Evolutionary conservation across 176 grass and related monocot genomes (phyloP).

Genomic region (Tuctoria greenei): DNA sequence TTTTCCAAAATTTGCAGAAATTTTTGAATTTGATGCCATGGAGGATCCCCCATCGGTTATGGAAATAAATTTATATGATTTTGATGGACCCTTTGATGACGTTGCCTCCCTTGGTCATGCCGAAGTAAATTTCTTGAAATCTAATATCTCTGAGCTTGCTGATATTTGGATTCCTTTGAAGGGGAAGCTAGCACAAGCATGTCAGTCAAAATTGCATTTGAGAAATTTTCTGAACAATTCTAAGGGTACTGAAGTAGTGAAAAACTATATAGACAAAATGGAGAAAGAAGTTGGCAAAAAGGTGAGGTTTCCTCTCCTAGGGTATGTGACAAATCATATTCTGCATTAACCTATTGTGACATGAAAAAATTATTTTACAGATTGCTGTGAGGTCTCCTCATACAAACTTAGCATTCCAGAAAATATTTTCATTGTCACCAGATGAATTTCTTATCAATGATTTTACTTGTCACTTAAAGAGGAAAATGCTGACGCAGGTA

Average conservation of each 20-base stretch:
- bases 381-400: conserved; percentile 89
- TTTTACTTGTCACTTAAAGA: conserved; percentile 97
- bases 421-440: conserved; percentile 77
- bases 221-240: conserved; percentile 86
- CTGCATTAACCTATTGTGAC: conserved; percentile 13
- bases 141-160: conserved; percentile 65
- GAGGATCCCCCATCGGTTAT: conserved; percentile 84
- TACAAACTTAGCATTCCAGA: conserved; percentile 84
- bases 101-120: conserved; percentile 69
- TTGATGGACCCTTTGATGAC: conserved; percentile 95
- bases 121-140: conserved; percentile 95
- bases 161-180: conserved; percentile 83
- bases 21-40: conserved; percentile 98
- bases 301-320: conserved; percentile 38
- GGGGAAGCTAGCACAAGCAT: conserved; percentile 86
- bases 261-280: conserved; percentile 76
- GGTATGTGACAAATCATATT: neutral
- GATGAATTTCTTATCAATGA: conserved; percentile 99
- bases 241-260: conserved; percentile 61
- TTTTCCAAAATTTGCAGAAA: conserved; percentile 63
- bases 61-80: conserved; percentile 82
- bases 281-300: conserved; percentile 96
- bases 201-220: conserved; percentile 81
- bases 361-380: conserved; percentile 47
- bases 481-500: conserved; percentile 91